Conservation (phyloP, 768 basidiomycete genomes). For the Grammothele lineata region DNA sequence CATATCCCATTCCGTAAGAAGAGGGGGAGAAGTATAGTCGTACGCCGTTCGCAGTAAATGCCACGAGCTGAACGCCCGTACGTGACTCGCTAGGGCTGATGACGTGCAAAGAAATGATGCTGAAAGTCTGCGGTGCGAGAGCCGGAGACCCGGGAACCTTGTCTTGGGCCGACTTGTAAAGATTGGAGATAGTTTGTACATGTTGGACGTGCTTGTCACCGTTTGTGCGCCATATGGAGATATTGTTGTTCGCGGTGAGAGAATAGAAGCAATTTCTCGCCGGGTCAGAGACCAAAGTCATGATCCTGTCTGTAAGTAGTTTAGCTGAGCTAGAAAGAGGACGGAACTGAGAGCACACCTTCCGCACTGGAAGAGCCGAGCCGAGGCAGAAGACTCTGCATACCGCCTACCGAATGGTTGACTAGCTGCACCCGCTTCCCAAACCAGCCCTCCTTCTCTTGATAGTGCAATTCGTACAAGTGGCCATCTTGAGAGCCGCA, state of each 20-base stretch:
- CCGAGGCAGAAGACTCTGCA: constrained; percentile 76
- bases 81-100: constrained; percentile 65
- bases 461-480: constrained; percentile 90
- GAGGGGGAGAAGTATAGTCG: constrained; percentile 76
- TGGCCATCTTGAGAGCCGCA: constrained; percentile 79
- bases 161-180: constrained; percentile 75
- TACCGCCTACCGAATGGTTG: constrained; percentile 80
- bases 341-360: constrained; percentile 38
- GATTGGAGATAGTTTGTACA: constrained; percentile 68
- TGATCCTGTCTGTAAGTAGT: constrained; percentile 59
- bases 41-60: constrained; percentile 75
- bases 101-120: constrained; percentile 66
- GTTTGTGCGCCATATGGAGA: constrained; percentile 62
- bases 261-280: constrained; percentile 76
- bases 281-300: constrained; percentile 61
- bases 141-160: constrained; percentile 77
- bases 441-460: constrained; percentile 90
- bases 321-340: not conserved
- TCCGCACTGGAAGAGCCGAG: constrained; percentile 60
- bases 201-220: constrained; percentile 66
- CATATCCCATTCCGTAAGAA: constrained; percentile 36
- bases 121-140: constrained; percentile 64
- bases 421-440: constrained; percentile 79
- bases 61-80: constrained; percentile 70
- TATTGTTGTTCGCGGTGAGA: constrained; percentile 58